Percentiles rank a stretch among this genome's conserved stretches.
phyloP scores from a whole-genome alignment of 768 basidiomycete species.

The Xerocomus spinulosus region DNA sequence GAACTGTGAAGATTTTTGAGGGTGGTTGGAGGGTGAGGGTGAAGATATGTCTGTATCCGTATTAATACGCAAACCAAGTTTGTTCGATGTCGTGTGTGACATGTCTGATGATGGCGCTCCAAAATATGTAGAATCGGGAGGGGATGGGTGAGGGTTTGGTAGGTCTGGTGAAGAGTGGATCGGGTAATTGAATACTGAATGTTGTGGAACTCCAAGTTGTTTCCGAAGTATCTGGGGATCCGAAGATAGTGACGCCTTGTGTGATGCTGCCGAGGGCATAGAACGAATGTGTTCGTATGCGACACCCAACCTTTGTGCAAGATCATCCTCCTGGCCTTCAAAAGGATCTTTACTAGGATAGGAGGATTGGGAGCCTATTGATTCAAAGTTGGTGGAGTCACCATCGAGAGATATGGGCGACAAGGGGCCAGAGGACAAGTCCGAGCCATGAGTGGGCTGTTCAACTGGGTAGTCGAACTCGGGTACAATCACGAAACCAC shows the following conservation, averaged over 20 bases:
- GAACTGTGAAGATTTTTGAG: neutral
- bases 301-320: conserved; percentile 16
- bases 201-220: conserved; percentile 29
- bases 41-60: conserved; percentile 1
- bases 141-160: conserved; percentile 22
- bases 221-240: conserved; percentile 26
- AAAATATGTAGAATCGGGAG: neutral
- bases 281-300: conserved; percentile 24
- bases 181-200: conserved; percentile 25
- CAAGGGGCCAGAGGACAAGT: neutral
- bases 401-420: neutral
- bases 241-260: conserved; percentile 11
- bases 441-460: neutral
- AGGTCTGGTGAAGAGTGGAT: conserved; percentile 13
- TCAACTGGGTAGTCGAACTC: conserved; percentile 20
- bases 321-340: conserved; percentile 12
- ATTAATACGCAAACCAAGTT: neutral
- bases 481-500: conserved; percentile 18
- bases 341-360: neutral
- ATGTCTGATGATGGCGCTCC: neutral
- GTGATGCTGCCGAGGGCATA: conserved; percentile 16
- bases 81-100: neutral
- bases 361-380: neutral
- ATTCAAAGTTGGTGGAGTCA: neutral
- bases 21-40: neutral